Evolutionary conservation across 176 grass and related monocot genomes (phyloP).

Genomic region (Cenchrus americanus): DNA sequence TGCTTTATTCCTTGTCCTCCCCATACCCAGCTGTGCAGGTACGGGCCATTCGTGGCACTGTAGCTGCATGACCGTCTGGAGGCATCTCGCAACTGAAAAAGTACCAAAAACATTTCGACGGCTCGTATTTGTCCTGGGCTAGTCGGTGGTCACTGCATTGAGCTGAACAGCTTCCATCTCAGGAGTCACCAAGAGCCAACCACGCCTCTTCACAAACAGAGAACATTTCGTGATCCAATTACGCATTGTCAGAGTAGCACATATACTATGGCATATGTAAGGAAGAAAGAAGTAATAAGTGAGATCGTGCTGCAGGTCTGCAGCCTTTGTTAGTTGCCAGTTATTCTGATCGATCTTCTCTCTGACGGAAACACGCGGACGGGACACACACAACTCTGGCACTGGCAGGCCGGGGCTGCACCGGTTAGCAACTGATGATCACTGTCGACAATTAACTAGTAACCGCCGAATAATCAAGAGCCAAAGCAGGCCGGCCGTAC

Average conservation of each 20-base stretch:
- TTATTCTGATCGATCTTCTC: neutral
- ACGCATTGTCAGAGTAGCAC: too few species aligned
- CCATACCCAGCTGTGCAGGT: too few species aligned
- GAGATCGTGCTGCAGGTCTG: neutral
- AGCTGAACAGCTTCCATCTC: neutral
- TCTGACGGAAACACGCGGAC: neutral
- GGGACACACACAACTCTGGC: neutral
- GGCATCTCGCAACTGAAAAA: neutral
- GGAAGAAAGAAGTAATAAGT: neutral
- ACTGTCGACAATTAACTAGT: neutral
- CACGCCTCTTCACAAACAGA: neutral
- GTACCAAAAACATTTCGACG: conserved; percentile 13
- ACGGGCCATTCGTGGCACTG: too few species aligned
- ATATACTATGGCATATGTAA: too few species aligned
- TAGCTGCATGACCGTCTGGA: neutral
- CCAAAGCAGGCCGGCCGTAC: neutral
- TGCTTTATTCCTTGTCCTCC: neutral
- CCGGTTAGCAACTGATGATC: neutral
- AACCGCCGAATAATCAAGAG: neutral
- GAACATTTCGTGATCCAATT: neutral
- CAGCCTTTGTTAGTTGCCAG: neutral
- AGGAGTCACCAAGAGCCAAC: neutral
- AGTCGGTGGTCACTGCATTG: conserved; percentile 23
- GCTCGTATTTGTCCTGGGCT: neutral
- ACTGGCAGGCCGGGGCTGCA: neutral